These are phyloP conservation scores for Suillus discolor DNA, from an alignment of 768 basidiomycete genomes.

Conservation along the genomic window DNA sequence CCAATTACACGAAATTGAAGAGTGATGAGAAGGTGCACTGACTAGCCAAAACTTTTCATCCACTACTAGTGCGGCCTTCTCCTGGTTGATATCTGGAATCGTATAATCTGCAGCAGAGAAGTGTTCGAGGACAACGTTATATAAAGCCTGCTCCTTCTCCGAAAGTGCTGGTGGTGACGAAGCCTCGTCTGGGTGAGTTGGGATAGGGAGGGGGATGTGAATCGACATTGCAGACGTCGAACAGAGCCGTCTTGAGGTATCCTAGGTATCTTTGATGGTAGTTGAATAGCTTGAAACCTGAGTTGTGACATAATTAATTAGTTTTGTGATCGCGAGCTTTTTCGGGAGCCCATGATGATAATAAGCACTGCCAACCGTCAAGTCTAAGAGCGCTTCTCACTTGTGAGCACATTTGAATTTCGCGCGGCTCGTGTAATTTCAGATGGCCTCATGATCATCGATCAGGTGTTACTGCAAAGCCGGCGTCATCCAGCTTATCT, in stretches of 20 bases:
- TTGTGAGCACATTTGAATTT: too few species aligned
- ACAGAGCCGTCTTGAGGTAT: background rate
- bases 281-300: background rate
- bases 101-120: conserved; percentile 54
- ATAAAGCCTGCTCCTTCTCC: conserved; percentile 49
- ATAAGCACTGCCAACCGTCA: background rate
- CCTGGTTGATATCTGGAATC: conserved; percentile 45
- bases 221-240: conserved; percentile 4
- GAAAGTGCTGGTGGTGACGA: conserved; percentile 42
- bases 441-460: too few species aligned
- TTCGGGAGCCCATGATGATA: conserved; percentile 13
- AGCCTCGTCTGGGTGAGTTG: conserved; percentile 26
- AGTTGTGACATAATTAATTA: background rate
- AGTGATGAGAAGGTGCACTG: conserved; percentile 23
- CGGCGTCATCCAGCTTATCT: too few species aligned
- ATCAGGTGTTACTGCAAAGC: too few species aligned
- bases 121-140: conserved; percentile 56
- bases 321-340: background rate
- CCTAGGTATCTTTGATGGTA: background rate
- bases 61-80: conserved; percentile 53
- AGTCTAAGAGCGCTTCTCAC: background rate
- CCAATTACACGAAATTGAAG: background rate
- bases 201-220: conserved; percentile 25
- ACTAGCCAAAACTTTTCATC: conserved; percentile 81
- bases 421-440: too few species aligned